Conservation (phyloP, 176 grass and related monocot genomes). For the Oropetium thomaeum region DNA sequence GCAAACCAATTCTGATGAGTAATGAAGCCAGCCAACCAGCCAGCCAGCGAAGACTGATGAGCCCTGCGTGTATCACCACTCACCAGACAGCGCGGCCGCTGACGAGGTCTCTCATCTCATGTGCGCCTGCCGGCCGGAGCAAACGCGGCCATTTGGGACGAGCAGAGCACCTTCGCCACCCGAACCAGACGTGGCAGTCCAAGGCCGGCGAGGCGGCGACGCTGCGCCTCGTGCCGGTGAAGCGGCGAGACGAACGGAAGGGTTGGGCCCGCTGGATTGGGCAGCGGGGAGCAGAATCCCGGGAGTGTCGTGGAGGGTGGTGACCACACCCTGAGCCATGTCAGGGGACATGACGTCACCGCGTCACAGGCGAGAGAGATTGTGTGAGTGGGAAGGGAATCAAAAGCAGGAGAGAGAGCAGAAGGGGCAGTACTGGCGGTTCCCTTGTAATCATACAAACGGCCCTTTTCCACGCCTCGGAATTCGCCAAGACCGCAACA, state of each 20-base stretch:
- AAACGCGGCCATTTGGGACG: not conserved
- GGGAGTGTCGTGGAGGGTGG: conserved; percentile 29
- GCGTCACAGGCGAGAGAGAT: not conserved
- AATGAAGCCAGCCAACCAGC: too few species aligned
- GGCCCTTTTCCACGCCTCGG: conserved; percentile 16
- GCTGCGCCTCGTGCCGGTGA: not conserved
- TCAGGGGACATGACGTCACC: conserved; percentile 55
- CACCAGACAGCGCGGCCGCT: not conserved
- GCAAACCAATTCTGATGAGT: not conserved
- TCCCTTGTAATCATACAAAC: conserved; percentile 29
- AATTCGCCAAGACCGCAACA: conserved; percentile 34
- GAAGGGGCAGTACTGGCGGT: not conserved
- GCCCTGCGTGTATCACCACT: too few species aligned
- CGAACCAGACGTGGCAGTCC: not conserved
- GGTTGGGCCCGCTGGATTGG: not conserved
- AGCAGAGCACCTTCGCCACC: too few species aligned
- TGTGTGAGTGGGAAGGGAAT: not conserved
- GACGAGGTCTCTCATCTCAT: not conserved
- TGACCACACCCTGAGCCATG: conserved; percentile 9
- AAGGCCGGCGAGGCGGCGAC: not conserved
- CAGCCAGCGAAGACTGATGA: not conserved
- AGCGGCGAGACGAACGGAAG: not conserved
- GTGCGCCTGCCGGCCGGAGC: too few species aligned
- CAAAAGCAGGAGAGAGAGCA: not conserved
- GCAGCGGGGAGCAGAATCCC: conserved; percentile 40